phyloP scores from a whole-genome alignment of 805 yeast species.

The Yamadazyma endophytica region DNA sequence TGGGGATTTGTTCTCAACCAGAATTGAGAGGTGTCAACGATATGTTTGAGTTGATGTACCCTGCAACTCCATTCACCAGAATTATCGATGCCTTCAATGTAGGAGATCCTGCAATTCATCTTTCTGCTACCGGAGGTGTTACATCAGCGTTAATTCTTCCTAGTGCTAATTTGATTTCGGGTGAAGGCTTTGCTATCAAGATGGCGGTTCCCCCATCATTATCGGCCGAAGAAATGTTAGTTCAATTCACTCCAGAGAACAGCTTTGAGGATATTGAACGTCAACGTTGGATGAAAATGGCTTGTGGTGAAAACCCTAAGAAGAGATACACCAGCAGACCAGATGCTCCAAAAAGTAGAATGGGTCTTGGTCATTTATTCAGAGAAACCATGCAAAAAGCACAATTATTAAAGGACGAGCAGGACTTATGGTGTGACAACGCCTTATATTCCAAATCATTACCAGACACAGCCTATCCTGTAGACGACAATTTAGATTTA shows the following conservation, averaged over 20 bases:
- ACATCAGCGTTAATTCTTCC: slow-evolving; percentile 6
- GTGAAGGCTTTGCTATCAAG: slow-evolving; percentile 5
- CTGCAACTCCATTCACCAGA: slow-evolving; percentile 5
- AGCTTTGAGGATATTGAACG: slow-evolving; percentile 1
- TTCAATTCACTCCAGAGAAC: slow-evolving; percentile 1
- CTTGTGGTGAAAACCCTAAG: slow-evolving; percentile 6
- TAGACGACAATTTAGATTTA: slow-evolving; percentile 3
- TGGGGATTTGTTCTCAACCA: slow-evolving; percentile 7
- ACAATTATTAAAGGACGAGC: slow-evolving; percentile 1
- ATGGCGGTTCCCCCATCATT: slow-evolving; percentile 3
- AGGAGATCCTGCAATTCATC: slow-evolving; percentile 4
- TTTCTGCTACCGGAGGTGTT: slow-evolving; percentile 3
- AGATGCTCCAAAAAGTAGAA: slow-evolving; percentile 4
- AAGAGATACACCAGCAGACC: slow-evolving; percentile 3
- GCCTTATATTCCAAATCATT: neutral
- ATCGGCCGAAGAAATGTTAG: slow-evolving; percentile 5
- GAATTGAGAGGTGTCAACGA: slow-evolving; percentile 7
- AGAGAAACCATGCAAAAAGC: slow-evolving; percentile 5
- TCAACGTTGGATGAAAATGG: slow-evolving; percentile 8
- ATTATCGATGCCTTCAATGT: slow-evolving; percentile 5
- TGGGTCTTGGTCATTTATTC: slow-evolving; percentile 5
- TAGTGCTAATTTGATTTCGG: slow-evolving; percentile 6
- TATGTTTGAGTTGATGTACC: slow-evolving; percentile 6
- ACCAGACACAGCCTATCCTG: slow-evolving; percentile 2
- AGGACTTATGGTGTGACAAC: slow-evolving; percentile 4